Evolutionary conservation across 352 stramenopile genomes (phyloP), one percentile per base, ranked within the genome.

Genomic region (Phytophthora sp.): DNA sequence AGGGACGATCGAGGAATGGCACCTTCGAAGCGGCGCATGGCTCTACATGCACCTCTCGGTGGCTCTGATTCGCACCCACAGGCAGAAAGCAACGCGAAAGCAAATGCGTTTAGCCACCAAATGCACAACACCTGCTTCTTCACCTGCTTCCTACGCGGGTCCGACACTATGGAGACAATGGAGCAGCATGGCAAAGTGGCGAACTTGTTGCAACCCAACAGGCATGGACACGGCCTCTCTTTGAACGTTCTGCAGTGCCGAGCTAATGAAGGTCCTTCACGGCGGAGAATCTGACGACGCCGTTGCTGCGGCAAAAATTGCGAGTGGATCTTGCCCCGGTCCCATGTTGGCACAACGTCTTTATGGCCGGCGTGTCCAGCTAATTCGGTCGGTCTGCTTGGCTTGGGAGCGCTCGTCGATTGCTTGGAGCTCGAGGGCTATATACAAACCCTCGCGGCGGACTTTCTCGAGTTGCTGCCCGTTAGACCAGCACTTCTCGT

Each of bases 351-450:
- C n/a, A n/a, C n/a, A 51, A 59, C 38, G 46, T 18, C 21, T 11
- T 31, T 20, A 32, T 61, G 39, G 28, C 58, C 58, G 61, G 57
- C 48, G 20, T 17, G 13, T 44, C 4, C 8, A 8, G 5, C 15
- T 72, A 69, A 65, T 69, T 66, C 32, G 44, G 56, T 67, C 35
- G 15, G 18, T 52, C 15, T 26, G 49, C 27, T 54, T 32, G 26
- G n/a, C 45, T 38, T 31, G n/a, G n/a, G n/a, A n/a, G n/a, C n/a
- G n/a, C n/a, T n/a, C n/a, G 17, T 49, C 20, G 54, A 52, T 23
- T 9, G 15, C 15, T 7, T 18, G 7, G 35, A 18, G 55, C 55
- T n/a, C n/a, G n/a, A n/a, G n/a, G n/a, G n/a, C n/a, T n/a, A n/a
- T 64, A 64, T 52, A 57, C 34, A 51, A 43, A 51, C 27, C 28